Evolutionary conservation across 2,329 filamentous ascomycete genomes (phyloP), one percentile per base, ranked within the genome.

Genomic region (Penicillium sp.): DNA sequence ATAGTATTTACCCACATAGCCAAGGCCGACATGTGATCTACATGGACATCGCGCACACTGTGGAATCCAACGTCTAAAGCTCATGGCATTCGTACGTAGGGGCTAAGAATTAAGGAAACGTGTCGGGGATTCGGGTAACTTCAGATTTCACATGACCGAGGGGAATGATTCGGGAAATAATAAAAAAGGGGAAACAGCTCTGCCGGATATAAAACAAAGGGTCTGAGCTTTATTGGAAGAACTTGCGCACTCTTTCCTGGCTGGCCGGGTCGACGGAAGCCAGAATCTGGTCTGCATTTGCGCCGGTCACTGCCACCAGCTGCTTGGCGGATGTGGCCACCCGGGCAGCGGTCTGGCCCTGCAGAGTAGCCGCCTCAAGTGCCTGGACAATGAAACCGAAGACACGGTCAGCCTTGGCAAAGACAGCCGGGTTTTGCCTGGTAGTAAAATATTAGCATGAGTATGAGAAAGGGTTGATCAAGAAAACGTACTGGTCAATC

Each of bases 341-440:
- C 60, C 89, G 86, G 60, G 81, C 84, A 27, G 90, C 91, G 21
- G 89, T 92, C 70, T 92, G 86, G 21, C 93, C 93, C 70, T 93
- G 90, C 41, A 99, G 81, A 19, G 93, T 93, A 71, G 96, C 91
- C 6, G 91, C 89, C 71, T 97, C 93, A 15, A 99, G 86, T 21
- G 93, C 93, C 74, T 96, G 89, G 27, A 88, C 91, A 55, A 97
- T 90, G 68, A 86, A 89, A 27, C 89, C 85, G 72, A 99, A 97
- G 59, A 93, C 84, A 74, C 92, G 91, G 64, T 85, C 85, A 7
- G 91, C 87, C 72, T 94, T 89, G 61, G 82, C 81, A 68, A 91
- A 81, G 47, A 97, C 90, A 15, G 86, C 87, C 0, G 91, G 90
- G 70, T 97, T 90, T 86, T 90, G 90, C 75, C 94, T 97, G 56